These are phyloP conservation scores for Torrubiellomyces zombiae DNA, from an alignment of 2,329 filamentous ascomycete species.

Conservation along the genomic window DNA sequence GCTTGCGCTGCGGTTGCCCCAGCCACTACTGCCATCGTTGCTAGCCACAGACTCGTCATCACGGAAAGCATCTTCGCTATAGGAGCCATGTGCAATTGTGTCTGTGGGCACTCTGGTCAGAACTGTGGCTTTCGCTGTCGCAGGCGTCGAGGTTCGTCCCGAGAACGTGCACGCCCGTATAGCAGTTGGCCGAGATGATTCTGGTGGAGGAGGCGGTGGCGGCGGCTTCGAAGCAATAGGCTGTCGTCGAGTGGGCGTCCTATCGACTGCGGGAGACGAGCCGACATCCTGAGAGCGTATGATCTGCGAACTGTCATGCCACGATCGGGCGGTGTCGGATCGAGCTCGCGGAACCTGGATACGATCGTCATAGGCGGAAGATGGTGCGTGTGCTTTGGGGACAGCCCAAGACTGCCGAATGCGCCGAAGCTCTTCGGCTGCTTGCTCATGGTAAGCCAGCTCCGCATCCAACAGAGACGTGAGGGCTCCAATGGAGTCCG, in stretches of 20 bases:
- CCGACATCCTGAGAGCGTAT: constrained; percentile 16
- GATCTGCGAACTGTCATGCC: constrained; percentile 18
- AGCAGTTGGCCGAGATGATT: constrained; percentile 20
- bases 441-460: constrained; percentile 80
- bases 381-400: too few relatives aligned
- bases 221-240: constrained; percentile 12
- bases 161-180: constrained; percentile 24
- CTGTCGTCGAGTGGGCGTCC: constrained; percentile 1
- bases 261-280: constrained; percentile 4
- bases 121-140: constrained; percentile 17
- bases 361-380: constrained; percentile 3
- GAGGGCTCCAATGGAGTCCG: constrained; percentile 66
- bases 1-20: constrained; percentile 33
- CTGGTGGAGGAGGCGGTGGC: constrained; percentile 16
- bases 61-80: constrained; percentile 27
- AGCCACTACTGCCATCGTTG: constrained; percentile 34
- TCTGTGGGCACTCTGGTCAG: constrained; percentile 26
- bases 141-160: constrained; percentile 7
- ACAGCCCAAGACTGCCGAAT: constrained; percentile 30
- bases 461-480: constrained; percentile 74
- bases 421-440: constrained; percentile 60
- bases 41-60: constrained; percentile 33
- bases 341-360: constrained; percentile 19
- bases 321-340: constrained; percentile 31
- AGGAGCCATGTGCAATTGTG: constrained; percentile 10